Evolutionary conservation across 73 alveolate species (phyloP), one percentile per base, ranked within the genome.

Genomic region (Paraurostyla sp.): DNA sequence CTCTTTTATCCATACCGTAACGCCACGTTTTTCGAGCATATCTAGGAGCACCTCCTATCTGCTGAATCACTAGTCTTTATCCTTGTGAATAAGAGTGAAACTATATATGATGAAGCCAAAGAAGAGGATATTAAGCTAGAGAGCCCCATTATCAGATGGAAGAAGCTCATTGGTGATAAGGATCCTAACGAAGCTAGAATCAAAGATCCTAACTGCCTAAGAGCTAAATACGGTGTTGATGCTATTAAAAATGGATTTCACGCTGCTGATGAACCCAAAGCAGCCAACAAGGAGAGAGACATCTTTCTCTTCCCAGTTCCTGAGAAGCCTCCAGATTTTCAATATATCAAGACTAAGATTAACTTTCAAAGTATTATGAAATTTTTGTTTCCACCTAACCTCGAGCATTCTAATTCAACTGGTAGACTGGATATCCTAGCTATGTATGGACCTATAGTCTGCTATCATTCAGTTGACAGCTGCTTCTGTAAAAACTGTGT

Each of bases 281-380:
- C 95, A 42, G 99, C 99, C 0, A 96, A 97, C 62, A 96, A 97
- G 76, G 99, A 97, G 82, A 95, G 99, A 89, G 99, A 97, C 76
- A 87, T 97, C 51, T 97, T 97, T 93, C 90, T 93, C 84, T 92
- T 97, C 58, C 98, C 99, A 30, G 92, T 97, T 23, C 99, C 99
- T 32, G 97, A 95, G 76, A 91, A 92, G 54, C 94, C 96, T 38
- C 99, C 99, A 16, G 98, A 96, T 42, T 97, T 96, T 83, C 80
- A 86, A 68, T 97, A 88, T 87, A 98, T 97, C 54, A 91, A 85
- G 59, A 93, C 93, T 89, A 92, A 95, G 85, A 89, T 96, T 11
- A 96, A 94, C 29, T 49, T 96, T 54, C 98, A 97, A 40, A 93
- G 96, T 27, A 88, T 97, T 0, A 62, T 97, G 83, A 97, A 97